Evolutionary conservation across 139 green algal species (phyloP).

Genomic region (Dunaliella sp.): DNA sequence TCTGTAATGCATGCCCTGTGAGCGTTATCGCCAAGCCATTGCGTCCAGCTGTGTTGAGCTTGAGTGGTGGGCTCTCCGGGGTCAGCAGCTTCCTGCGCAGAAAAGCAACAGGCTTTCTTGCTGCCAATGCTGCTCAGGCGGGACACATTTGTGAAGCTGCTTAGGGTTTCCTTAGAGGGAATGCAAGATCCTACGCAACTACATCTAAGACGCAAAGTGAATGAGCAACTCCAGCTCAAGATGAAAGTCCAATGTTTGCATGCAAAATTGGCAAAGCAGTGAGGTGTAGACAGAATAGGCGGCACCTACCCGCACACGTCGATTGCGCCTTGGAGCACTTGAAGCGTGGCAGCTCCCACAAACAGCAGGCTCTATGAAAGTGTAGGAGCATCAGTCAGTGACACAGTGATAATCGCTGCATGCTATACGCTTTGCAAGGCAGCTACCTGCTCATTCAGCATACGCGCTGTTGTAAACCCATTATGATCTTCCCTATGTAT

Average conservation of each 20-base stretch:
- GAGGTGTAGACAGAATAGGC: neutral
- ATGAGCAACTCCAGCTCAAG: neutral
- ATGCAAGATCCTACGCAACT: neutral
- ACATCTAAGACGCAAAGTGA: neutral
- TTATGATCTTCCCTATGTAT: conserved; percentile 15
- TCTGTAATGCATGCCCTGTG: neutral
- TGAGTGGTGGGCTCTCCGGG: conserved; percentile 17
- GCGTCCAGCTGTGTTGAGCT: conserved; percentile 30
- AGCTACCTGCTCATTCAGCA: conserved; percentile 11
- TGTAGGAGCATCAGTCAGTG: neutral
- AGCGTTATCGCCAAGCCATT: conserved; percentile 28
- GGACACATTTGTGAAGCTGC: neutral
- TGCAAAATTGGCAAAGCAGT: neutral
- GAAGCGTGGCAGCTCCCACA: conserved; percentile 19
- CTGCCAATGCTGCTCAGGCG: too few relatives aligned
- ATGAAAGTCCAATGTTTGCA: neutral
- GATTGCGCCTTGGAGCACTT: conserved; percentile 28
- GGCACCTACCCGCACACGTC: conserved; percentile 20
- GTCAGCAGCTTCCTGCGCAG: conserved; percentile 19
- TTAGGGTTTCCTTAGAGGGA: neutral
- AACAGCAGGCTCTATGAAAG: conserved; percentile 24
- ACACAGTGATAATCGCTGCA: neutral
- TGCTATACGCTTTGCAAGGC: neutral
- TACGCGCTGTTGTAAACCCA: conserved; percentile 2
- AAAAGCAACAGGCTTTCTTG: neutral